Percentiles rank a stretch among this genome's conserved stretches.
Conservation (phyloP, 495 filamentous ascomycete genomes). For the Talaromyces proteolyticus region DNA sequence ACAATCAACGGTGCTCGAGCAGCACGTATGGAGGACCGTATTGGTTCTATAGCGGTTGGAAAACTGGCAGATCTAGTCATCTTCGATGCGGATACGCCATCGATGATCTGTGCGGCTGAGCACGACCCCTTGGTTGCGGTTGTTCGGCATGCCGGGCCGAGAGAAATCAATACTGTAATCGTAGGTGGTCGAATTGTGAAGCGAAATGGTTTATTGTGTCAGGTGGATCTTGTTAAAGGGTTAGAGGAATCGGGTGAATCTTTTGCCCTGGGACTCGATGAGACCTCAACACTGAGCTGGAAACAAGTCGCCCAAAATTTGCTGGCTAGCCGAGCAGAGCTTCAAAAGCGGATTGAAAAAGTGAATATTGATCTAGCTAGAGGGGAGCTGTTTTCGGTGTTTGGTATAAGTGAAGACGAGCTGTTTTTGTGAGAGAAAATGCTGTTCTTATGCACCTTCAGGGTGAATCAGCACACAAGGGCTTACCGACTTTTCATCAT, state of each 20-base stretch:
- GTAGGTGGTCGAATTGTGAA: not conserved
- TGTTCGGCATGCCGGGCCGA: slow-evolving; percentile 18
- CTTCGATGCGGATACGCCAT: too few species aligned
- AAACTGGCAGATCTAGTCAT: slow-evolving; percentile 32
- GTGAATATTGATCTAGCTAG: not conserved
- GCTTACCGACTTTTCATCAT: too few species aligned
- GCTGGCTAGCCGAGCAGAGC: not conserved
- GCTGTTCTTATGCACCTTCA: too few species aligned
- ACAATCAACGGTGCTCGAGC: slow-evolving; percentile 33
- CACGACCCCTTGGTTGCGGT: slow-evolving; percentile 29
- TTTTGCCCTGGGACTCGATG: not conserved
- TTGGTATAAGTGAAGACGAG: not conserved
- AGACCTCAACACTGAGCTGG: not conserved
- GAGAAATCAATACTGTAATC: not conserved
- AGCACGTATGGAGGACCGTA: slow-evolving; percentile 18
- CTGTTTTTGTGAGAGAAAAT: not conserved
- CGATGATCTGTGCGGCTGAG: too few species aligned
- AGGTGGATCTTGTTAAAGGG: not conserved
- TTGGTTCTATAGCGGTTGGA: slow-evolving; percentile 30
- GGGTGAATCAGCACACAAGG: too few species aligned
- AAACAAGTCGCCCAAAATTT: not conserved
- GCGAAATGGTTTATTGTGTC: not conserved
- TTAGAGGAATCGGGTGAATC: not conserved
- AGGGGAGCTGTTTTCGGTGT: not conserved
- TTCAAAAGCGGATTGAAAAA: not conserved